Base-by-base conservation (phyloP, 2,329 filamentous ascomycete genomes). In the Ascochyta rabiei region DNA sequence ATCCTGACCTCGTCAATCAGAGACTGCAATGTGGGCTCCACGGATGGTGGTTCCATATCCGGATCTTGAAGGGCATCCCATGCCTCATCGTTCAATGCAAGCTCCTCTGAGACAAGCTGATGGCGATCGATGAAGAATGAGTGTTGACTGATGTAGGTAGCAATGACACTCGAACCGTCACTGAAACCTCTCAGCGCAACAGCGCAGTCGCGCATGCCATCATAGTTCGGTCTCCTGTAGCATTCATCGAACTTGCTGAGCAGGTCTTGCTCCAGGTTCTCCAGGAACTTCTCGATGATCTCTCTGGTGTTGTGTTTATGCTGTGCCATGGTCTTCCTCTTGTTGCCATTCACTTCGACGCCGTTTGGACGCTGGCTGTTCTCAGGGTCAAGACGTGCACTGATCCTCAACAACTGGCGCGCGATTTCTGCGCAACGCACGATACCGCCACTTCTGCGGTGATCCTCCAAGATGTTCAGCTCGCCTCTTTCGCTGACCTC, bases 41-140 rank as follows among this genome's bases (percentile, higher is more conserved):
- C 89, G 7, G 91, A 90, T 0, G 93, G 93, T 1, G 93, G 90
- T 44, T 96, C 93, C 0, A 90, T 86, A 76, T 99, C 95, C 0
- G 96, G 96, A 70, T 99, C 95, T 41, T 96, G 93, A 47, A 99
- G 82, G 63, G 89, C 88, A 53, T 98, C 93, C 93, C 93, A 97
- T 2, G 79, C 83, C 43, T 85, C 82, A n/a, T 79, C 84, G 65
- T 95, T 90, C 12, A 85, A 84, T 2, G 83, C 84, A 15, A 96
- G 86, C 72, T 96, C 93, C 67, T 96, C 93, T 0, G 89, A 89
- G 44, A 96, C 88, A 53, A 99, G 81, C 74, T 98, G 93, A 63
- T 92, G 95, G 23, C 93, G 84, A 72, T 98, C 95, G 70, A 99
- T 97, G 78, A 99, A 99, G 82, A 99, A 99, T 70, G 96, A 92